Percentiles rank a stretch among this genome's conserved stretches.
Conservation (phyloP, 2,329 filamentous ascomycete genomes). For the Sclerotinia minor region DNA sequence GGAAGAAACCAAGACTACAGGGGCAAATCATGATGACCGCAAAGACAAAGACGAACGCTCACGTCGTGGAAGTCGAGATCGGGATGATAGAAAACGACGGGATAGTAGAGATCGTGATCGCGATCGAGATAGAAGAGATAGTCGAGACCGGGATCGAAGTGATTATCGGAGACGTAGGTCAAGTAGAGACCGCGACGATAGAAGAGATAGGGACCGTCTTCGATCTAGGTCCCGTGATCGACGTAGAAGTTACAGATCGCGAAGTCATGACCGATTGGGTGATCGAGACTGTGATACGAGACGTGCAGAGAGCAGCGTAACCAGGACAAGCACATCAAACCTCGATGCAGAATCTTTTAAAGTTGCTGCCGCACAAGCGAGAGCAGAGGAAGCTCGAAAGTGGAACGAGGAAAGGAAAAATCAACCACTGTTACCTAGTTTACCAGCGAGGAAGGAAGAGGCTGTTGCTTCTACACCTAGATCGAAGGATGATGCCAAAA, state of each 20-base stretch:
- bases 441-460: conserved; percentile 31
- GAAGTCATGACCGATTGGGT: conserved; percentile 33
- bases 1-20: conserved; percentile 12
- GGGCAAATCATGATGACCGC: conserved; percentile 12
- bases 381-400: conserved; percentile 62
- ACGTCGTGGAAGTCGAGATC: conserved; percentile 21
- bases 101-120: conserved; percentile 28
- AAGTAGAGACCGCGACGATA: conserved; percentile 40
- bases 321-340: conserved; percentile 24
- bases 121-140: conserved; percentile 37
- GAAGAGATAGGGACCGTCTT: conserved; percentile 32
- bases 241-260: conserved; percentile 34
- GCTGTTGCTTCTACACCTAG: conserved; percentile 26
- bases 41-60: conserved; percentile 27
- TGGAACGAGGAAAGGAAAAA: conserved; percentile 61
- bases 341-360: conserved; percentile 47
- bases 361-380: conserved; percentile 61
- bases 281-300: conserved; percentile 31
- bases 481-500: conserved; percentile 29
- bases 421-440: conserved; percentile 52
- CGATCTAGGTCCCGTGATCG: conserved; percentile 32
- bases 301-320: conserved; percentile 25
- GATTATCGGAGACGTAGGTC: conserved; percentile 36
- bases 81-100: conserved; percentile 27
- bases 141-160: conserved; percentile 34